phyloP scores from a whole-genome alignment of 2,329 filamentous ascomycete genomes.

The Fusarium sp. region DNA sequence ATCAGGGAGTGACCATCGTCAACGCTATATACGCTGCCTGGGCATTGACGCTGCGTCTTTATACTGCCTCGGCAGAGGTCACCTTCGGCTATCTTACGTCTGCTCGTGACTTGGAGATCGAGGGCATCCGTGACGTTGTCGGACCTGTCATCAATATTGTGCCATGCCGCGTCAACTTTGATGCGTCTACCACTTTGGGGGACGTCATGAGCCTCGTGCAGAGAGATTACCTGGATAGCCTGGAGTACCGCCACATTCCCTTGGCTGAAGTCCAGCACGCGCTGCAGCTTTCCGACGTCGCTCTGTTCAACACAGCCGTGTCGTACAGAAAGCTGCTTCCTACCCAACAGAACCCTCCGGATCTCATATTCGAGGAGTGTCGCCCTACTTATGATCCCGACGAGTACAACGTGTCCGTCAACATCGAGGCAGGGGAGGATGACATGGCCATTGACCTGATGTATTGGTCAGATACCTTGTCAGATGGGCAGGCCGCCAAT shows the following conservation, averaged over 20 bases:
- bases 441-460: conserved; percentile 38
- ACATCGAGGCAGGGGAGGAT: conserved; percentile 28
- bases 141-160: conserved; percentile 69
- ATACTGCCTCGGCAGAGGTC: conserved; percentile 58
- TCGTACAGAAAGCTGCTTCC: conserved; percentile 39
- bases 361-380: conserved; percentile 35
- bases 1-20: conserved; percentile 22
- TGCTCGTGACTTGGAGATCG: conserved; percentile 61
- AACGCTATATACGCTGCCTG: conserved; percentile 38
- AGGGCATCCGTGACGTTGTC: conserved; percentile 57
- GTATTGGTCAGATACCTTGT: conserved; percentile 37
- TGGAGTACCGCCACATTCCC: conserved; percentile 22
- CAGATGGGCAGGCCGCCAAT: conserved; percentile 29
- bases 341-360: neutral
- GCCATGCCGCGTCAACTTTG: conserved; percentile 58
- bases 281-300: conserved; percentile 29
- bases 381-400: conserved; percentile 38
- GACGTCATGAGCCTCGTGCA: conserved; percentile 17
- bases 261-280: conserved; percentile 37
- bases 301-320: conserved; percentile 39
- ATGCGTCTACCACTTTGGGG: neutral
- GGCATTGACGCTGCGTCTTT: conserved; percentile 40
- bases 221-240: conserved; percentile 24
- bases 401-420: conserved; percentile 36
- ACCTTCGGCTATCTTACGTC: conserved; percentile 66